Evolutionary conservation across 345 rosid species (phyloP).

Genomic region (Populus pruinosa): DNA sequence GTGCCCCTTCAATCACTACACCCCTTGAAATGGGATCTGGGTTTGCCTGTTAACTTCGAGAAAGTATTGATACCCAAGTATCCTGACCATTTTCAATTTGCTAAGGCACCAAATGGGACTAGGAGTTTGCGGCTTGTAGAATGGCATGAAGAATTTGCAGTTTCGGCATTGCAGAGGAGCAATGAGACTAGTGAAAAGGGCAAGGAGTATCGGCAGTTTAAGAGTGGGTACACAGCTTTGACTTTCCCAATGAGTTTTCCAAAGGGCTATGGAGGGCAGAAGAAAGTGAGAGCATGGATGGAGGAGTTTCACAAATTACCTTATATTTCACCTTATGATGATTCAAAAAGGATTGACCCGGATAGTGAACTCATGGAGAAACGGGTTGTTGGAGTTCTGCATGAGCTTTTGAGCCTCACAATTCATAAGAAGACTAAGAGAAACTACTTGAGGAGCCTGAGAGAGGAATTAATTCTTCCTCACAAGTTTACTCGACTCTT

Average conservation of each 20-base stretch:
- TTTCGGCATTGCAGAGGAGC: slow-evolving; percentile 61
- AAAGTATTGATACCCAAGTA: slow-evolving; percentile 56
- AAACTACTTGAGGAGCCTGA: slow-evolving; percentile 85
- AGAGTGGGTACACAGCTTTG: slow-evolving; percentile 65
- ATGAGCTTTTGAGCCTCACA: slow-evolving; percentile 81
- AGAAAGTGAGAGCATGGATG: slow-evolving; percentile 93
- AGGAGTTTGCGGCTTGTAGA: slow-evolving; percentile 52
- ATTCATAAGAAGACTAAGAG: slow-evolving; percentile 96
- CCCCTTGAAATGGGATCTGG: slow-evolving; percentile 82
- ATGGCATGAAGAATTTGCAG: slow-evolving; percentile 67
- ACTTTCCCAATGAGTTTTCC: slow-evolving; percentile 83
- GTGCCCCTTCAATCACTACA: slow-evolving; percentile 62
- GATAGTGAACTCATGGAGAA: slow-evolving; percentile 94
- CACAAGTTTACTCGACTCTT: slow-evolving; percentile 86
- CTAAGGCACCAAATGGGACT: slow-evolving; percentile 53
- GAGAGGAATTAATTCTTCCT: slow-evolving; percentile 76
- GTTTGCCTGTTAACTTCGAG: slow-evolving; percentile 75
- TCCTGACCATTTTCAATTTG: slow-evolving; percentile 59
- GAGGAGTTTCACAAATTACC: slow-evolving; percentile 95
- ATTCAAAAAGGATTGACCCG: slow-evolving; percentile 64
- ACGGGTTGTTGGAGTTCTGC: slow-evolving; percentile 86
- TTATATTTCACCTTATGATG: slow-evolving; percentile 89
- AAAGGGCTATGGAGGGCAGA: slow-evolving; percentile 89
- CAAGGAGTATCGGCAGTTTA: slow-evolving; percentile 64
- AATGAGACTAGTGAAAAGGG: slow-evolving; percentile 42